These are phyloP conservation scores for Glonium stellatum DNA, from an alignment of 495 filamentous ascomycete species.

Conservation along the genomic window DNA sequence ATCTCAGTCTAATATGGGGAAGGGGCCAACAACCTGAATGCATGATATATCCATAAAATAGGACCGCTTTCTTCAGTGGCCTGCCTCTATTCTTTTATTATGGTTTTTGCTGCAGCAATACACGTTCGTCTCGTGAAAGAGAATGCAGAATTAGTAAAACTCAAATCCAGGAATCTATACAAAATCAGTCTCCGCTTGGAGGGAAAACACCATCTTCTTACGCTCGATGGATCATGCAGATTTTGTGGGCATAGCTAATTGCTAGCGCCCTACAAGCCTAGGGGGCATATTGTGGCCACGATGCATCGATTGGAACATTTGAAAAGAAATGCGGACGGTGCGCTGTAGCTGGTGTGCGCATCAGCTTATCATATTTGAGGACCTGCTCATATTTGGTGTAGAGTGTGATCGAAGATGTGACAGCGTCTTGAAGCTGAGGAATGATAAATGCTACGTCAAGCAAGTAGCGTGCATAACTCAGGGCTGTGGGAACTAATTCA, in stretches of 20 bases:
- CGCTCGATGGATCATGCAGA: background rate
- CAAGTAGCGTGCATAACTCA: conserved; percentile 8
- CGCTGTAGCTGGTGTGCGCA: conserved; percentile 8
- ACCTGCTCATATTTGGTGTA: conserved; percentile 15
- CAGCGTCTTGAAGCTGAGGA: conserved; percentile 10
- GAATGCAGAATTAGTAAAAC: conserved; percentile 12
- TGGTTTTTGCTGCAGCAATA: conserved; percentile 14
- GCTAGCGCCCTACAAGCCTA: conserved; percentile 9
- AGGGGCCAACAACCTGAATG: background rate
- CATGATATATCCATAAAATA: conserved; percentile 14
- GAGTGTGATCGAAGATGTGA: conserved; percentile 5
- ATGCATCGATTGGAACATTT: background rate
- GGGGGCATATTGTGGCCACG: conserved; percentile 3
- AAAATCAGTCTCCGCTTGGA: background rate
- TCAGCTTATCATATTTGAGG: conserved; percentile 9
- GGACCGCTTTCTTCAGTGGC: conserved; percentile 2
- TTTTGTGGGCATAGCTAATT: conserved; percentile 6
- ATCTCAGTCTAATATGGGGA: no score
- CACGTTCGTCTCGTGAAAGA: conserved; percentile 13
- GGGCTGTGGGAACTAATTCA: background rate
- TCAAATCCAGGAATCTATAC: conserved; percentile 1
- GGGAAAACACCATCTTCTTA: background rate
- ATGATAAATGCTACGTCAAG: conserved; percentile 12
- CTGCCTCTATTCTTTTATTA: conserved; percentile 1
- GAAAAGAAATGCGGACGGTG: conserved; percentile 6